Base-by-base conservation (phyloP, 192 early-diverging fungal genomes). In the Mycoemilia scoparia region DNA sequence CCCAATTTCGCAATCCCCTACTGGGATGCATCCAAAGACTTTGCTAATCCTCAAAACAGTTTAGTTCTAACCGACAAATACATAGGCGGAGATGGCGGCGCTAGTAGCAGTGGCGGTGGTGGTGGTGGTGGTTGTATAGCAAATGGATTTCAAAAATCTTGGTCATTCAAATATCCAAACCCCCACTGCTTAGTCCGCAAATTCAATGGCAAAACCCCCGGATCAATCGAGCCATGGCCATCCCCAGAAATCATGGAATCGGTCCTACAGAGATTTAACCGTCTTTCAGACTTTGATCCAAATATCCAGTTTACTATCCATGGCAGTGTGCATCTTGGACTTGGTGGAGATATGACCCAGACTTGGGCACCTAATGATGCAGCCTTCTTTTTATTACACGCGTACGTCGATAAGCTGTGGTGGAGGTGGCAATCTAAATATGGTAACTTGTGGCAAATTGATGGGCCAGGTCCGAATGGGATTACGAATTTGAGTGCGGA, bases 1-100 rank as follows among this genome's bases (percentile, higher is more conserved):
- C 24, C 44, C 8, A 23, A 16, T 7, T 54, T 67, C 43, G 51
- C 24, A 19, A 30, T 67, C 10, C 64, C 64, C 19, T 67, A 67
- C 49, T 67, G 64, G 64, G 64, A 67, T 22, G 48, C 40, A 40
- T 31, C 53, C 31, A 43, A 54, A 7, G 64, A 67, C 54, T 61
- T 45, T 26, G 46, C 51, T 49, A 57, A 54, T 43, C 51, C 55
- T n/a, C 37, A 54, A 1, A 39, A 27, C 20, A 58, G 51, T 21
- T 33, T 42, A 0, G 43, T 67, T 10, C 45, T 67, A 36, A 33
- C 47, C 29, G 6, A 33, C 13, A 38, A 38, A 15, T 58, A 45
- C 30, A 7, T 52, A 7, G 64, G 64, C 17, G 28, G 34, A 36
- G 55, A 67, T 39, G 62, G 62, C 19, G 40, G 39, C n/a, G 48